Evolutionary conservation across 352 stramenopile genomes (phyloP), one percentile per base, ranked within the genome.

Genomic region (Pythium periplocum): DNA sequence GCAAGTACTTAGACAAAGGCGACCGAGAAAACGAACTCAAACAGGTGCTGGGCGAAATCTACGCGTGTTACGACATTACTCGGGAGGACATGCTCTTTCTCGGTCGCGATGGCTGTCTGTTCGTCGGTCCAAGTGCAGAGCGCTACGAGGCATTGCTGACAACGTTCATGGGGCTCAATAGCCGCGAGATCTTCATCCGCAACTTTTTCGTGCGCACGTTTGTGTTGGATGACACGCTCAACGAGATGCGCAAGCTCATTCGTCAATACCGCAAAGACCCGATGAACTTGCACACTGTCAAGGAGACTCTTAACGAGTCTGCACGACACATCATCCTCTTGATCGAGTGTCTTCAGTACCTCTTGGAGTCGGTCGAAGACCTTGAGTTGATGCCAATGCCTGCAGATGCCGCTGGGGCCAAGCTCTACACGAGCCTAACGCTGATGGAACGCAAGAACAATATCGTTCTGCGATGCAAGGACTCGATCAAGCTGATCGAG

Each of bases 11-110:
- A 64, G 93, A 98, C 67, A 98, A 98, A 52, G 93, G 93, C 39
- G 92, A 98, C 50, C 97, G 97, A 35, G 95, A 98, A 59, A 99
- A 98, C 66, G 96, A 99, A 60, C 80, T 99, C 3, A 98, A 98
- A 71, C 88, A 97, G 66, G 84, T 97, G 7, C 76, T 98, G 6
- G 95, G 95, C 12, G 94, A 98, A 65, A 97, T 96, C 49, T 90
- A 96, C 71, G 92, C 91, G 6, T 95, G 90, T 37, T 98, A 98
- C 60, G 96, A 99, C 57, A 98, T 99, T 53, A 97, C 77, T 31
- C 88, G 97, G 48, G 90, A 98, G 57, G 95, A 98, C 64, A 90
- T 96, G 30, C 71, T 99, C 4, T 93, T 99, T 46, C 96, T 99
- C 59, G 96, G 96, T 35, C 83, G 86, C 2, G 82, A 98, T 49